Conservation (phyloP, 768 basidiomycete genomes). For the Paxillus involutus region DNA sequence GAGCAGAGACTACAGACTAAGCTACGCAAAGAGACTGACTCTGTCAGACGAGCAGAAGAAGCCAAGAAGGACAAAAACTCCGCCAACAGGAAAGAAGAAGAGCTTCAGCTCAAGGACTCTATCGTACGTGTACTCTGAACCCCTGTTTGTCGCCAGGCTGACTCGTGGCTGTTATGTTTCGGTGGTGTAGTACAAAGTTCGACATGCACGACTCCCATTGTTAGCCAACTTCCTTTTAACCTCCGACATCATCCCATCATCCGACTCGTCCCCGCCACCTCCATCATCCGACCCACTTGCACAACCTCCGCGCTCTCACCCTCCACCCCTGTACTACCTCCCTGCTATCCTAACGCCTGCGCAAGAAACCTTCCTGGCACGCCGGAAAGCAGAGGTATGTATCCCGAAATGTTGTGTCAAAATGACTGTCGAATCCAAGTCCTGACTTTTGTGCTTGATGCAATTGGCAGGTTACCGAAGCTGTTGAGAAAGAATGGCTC, state of each 20-base stretch:
- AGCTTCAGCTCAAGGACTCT: slow-evolving; percentile 77
- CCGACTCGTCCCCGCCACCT: slow-evolving; percentile 31
- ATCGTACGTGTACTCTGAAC: slow-evolving; percentile 50
- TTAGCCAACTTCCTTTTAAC: slow-evolving; percentile 76
- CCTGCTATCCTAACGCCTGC: slow-evolving; percentile 65
- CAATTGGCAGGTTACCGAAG: slow-evolving; percentile 51
- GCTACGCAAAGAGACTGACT: slow-evolving; percentile 81
- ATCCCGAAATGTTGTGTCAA: neutral
- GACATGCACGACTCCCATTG: slow-evolving; percentile 67
- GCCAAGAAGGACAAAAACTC: slow-evolving; percentile 78
- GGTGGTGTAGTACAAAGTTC: slow-evolving; percentile 64
- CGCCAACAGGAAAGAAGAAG: slow-evolving; percentile 81
- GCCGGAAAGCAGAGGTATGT: slow-evolving; percentile 63
- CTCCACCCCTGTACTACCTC: slow-evolving; percentile 76
- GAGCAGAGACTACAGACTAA: slow-evolving; percentile 86
- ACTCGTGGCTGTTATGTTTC: neutral
- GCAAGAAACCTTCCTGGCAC: slow-evolving; percentile 66
- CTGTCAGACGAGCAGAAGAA: slow-evolving; percentile 83
- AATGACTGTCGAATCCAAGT: neutral
- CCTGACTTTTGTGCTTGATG: slow-evolving; percentile 3
- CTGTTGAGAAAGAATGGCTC: slow-evolving; percentile 68
- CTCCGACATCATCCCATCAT: slow-evolving; percentile 59
- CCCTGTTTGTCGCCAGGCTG: neutral
- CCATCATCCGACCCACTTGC: slow-evolving; percentile 38
- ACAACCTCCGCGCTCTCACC: slow-evolving; percentile 60